A percentile compares a stretch with the other conserved stretches of the same genome.
phyloP scores from a whole-genome alignment of 164 flowering plant species.

The Vitis vinifera region DNA sequence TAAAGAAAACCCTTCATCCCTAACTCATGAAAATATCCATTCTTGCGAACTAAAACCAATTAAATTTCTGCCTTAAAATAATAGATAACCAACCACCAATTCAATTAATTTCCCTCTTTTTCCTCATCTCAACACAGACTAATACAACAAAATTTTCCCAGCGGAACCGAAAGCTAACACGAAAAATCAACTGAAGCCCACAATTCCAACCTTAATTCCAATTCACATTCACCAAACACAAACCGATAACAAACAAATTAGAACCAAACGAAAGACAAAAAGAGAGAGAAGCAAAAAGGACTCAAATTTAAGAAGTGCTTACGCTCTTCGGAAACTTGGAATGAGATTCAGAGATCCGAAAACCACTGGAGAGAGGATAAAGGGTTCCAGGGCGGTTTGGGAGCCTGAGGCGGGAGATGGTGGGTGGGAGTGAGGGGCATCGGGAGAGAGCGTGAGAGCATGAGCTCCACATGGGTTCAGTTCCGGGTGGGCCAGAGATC shows the following conservation, averaged over 20 bases:
- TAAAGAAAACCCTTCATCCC: too few relatives aligned
- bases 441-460: constrained; percentile 39
- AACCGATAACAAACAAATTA: background rate
- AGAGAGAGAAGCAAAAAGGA: background rate
- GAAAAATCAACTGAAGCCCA: background rate
- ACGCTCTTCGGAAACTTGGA: constrained; percentile 23
- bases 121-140: too few relatives aligned
- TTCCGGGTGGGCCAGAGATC: background rate
- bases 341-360: constrained; percentile 28
- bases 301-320: background rate
- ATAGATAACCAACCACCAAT: too few relatives aligned
- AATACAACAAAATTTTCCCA: too few relatives aligned
- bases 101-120: too few relatives aligned
- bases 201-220: background rate
- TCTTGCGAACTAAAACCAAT: too few relatives aligned
- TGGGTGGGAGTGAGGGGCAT: constrained; percentile 28
- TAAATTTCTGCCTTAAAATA: too few relatives aligned
- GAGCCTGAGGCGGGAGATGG: constrained; percentile 22
- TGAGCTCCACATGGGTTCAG: constrained; percentile 40
- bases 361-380: constrained; percentile 10
- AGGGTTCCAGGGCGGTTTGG: constrained; percentile 16
- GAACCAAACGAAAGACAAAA: background rate
- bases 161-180: background rate
- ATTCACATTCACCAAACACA: background rate
- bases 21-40: too few relatives aligned